Base-by-base conservation (phyloP, 495 filamentous ascomycete genomes). In the Elasticomyces elasticus region DNA sequence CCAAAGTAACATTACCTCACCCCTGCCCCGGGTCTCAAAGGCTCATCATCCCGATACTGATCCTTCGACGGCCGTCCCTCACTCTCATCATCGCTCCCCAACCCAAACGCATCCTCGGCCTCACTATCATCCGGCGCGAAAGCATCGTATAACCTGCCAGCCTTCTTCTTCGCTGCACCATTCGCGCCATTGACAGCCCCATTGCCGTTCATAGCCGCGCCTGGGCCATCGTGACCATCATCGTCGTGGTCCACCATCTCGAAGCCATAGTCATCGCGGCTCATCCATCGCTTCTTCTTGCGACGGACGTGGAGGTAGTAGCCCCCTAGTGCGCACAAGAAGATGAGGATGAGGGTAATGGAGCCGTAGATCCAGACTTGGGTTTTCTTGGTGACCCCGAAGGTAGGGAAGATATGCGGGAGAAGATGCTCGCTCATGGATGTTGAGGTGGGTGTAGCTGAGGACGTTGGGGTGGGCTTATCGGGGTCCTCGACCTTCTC, bases 311-410 rank as follows among this genome's bases (percentile, higher is more conserved):
- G 71, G 61, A 78, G 85, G 60, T 94, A 76, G 72, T 92, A 97
- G 28, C 82, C 71, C 35, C 81, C 89, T 6, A 98, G 74, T 4
- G 81, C 86, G 44, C 72, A 71, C 70, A 89, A 87, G 73, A 98
- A 98, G 15, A 86, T 68, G 30, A 90, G 73, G 60, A 98, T 97
- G 31, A 95, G 79, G 17, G 74, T 81, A 22, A 92, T 64, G 19
- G 89, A 76, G 42, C 87, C 89, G 63, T 97, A 97, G 51, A 98
- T 95, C 92, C 92, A 98, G 38, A 84, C 79, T 65, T 94, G 88
- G 6, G 91, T 95, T 54, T 81, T 79, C 62, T 89, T 87, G 12
- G 85, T 89, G 31, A 90, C 83, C 51, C 92, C 92, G 60, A 98
- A 94, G n/a, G 88, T 94, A 7, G 92, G 91, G 59, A 98, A 83